phyloP scores from a whole-genome alignment of 2,329 filamentous ascomycete species.

The Cordyceps pruinosa region DNA sequence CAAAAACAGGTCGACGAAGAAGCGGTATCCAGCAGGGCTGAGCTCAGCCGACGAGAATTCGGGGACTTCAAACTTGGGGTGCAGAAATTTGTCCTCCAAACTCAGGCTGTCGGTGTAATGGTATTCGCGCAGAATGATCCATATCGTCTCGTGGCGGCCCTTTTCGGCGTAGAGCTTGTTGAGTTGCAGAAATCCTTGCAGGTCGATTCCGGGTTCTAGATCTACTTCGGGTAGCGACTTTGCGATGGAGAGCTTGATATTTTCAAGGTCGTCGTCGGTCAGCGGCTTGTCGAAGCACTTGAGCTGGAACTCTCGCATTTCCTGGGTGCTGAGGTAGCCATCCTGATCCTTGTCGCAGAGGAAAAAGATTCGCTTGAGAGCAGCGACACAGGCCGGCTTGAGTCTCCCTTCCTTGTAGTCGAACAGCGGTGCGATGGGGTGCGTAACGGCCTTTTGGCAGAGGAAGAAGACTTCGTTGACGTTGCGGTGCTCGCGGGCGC shows the following conservation, averaged over 20 bases:
- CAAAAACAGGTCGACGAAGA: slow-evolving; percentile 94
- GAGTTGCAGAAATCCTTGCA: slow-evolving; percentile 76
- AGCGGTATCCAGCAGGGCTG: slow-evolving; percentile 88
- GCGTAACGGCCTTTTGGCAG: slow-evolving; percentile 95
- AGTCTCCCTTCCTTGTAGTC: slow-evolving; percentile 87
- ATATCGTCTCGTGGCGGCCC: slow-evolving; percentile 94
- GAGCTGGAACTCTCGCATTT: slow-evolving; percentile 84
- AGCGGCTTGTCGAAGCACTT: slow-evolving; percentile 90
- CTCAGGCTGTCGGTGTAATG: slow-evolving; percentile 95
- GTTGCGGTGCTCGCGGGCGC: slow-evolving; percentile 84
- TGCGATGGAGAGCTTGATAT: slow-evolving; percentile 83
- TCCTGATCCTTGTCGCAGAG: slow-evolving; percentile 96
- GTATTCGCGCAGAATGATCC: slow-evolving; percentile 92
- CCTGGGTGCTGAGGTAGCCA: slow-evolving; percentile 79
- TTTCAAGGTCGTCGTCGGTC: slow-evolving; percentile 71
- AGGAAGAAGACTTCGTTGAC: slow-evolving; percentile 96
- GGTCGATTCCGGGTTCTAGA: slow-evolving; percentile 66
- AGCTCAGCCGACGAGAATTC: slow-evolving; percentile 89
- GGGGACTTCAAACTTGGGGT: slow-evolving; percentile 90
- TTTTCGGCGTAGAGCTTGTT: slow-evolving; percentile 98
- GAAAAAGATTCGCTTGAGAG: slow-evolving; percentile 86
- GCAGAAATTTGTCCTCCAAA: slow-evolving; percentile 82
- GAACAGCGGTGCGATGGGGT: slow-evolving; percentile 92
- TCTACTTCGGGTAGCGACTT: slow-evolving; percentile 58
- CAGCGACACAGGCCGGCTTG: slow-evolving; percentile 83